Conservation (phyloP, 495 filamentous ascomycete species). For the Penicillium cinerascens region DNA sequence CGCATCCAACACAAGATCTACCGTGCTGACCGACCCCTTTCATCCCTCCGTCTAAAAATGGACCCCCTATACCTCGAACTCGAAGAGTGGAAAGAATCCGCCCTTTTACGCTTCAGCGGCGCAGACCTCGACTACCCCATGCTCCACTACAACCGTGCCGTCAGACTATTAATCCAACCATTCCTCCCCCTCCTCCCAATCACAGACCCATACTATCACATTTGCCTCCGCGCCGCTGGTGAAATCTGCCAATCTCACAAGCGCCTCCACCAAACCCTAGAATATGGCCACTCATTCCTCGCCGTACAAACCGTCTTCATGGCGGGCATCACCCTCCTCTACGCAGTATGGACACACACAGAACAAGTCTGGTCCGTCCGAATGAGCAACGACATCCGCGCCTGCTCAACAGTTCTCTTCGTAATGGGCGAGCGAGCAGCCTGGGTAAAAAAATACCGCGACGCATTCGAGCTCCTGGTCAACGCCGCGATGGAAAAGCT, state of each 20-base stretch:
- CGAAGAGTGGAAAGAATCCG: slow-evolving; percentile 50
- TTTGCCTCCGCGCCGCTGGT: slow-evolving; percentile 49
- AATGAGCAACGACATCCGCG: slow-evolving; percentile 53
- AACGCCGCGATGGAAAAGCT: slow-evolving; percentile 54
- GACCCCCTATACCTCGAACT: slow-evolving; percentile 46
- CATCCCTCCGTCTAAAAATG: slow-evolving; percentile 46
- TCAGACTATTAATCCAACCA: slow-evolving; percentile 50
- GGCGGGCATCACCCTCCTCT: slow-evolving; percentile 51
- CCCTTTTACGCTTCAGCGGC: slow-evolving; percentile 34
- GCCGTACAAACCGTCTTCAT: slow-evolving; percentile 56
- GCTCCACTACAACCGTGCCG: slow-evolving; percentile 50
- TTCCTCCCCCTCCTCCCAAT: slow-evolving; percentile 48
- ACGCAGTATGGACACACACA: slow-evolving; percentile 46
- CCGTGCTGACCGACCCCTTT: slow-evolving; percentile 47
- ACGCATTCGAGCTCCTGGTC: slow-evolving; percentile 52
- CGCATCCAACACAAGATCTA: slow-evolving; percentile 54
- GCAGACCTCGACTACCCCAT: slow-evolving; percentile 48
- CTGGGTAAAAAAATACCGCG: slow-evolving; percentile 53
- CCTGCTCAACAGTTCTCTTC: slow-evolving; percentile 52
- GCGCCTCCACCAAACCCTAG: slow-evolving; percentile 47
- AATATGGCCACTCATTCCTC: slow-evolving; percentile 54
- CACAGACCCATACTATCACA: slow-evolving; percentile 48
- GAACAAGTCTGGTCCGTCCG: slow-evolving; percentile 49
- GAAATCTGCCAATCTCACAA: slow-evolving; percentile 55
- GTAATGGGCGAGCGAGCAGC: slow-evolving; percentile 53